These are phyloP conservation scores for Cryomyces minteri DNA, from an alignment of 495 filamentous ascomycete genomes.

Conservation along the genomic window DNA sequence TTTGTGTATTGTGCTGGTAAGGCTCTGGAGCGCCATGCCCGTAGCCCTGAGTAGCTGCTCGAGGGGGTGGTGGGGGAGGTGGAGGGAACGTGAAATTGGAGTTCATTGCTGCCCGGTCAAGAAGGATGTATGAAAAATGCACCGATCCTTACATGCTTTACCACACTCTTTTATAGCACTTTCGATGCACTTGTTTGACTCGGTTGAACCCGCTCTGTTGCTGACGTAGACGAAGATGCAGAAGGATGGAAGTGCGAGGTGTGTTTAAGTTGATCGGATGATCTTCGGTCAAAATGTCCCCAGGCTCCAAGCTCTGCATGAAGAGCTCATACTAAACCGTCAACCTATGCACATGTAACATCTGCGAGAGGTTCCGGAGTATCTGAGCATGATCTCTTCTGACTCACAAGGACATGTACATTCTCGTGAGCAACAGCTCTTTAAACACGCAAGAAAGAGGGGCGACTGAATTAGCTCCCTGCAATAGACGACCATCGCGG, in stretches of 20 bases:
- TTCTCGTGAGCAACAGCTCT: slow-evolving; percentile 3
- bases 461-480: too few species aligned
- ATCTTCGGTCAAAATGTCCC: too few species aligned
- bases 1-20: slow-evolving; percentile 3
- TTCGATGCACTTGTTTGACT: neutral
- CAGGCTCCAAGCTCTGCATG: too few species aligned
- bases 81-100: slow-evolving; percentile 21
- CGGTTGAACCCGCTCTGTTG: neutral
- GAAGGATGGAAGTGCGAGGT: too few species aligned
- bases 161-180: neutral
- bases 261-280: too few species aligned
- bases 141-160: neutral
- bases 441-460: too few species aligned
- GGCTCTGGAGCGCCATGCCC: slow-evolving; percentile 5
- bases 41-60: neutral
- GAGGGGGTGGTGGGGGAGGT: slow-evolving; percentile 21
- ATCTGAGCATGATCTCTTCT: too few species aligned
- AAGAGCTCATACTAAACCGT: too few species aligned
- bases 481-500: slow-evolving; percentile 49
- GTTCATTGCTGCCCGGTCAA: neutral
- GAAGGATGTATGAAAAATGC: neutral
- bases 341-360: neutral
- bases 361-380: neutral
- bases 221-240: too few species aligned
- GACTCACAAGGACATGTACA: slow-evolving; percentile 3